phyloP scores from a whole-genome alignment of 768 basidiomycete genomes.

The Tulasnella sp. region DNA sequence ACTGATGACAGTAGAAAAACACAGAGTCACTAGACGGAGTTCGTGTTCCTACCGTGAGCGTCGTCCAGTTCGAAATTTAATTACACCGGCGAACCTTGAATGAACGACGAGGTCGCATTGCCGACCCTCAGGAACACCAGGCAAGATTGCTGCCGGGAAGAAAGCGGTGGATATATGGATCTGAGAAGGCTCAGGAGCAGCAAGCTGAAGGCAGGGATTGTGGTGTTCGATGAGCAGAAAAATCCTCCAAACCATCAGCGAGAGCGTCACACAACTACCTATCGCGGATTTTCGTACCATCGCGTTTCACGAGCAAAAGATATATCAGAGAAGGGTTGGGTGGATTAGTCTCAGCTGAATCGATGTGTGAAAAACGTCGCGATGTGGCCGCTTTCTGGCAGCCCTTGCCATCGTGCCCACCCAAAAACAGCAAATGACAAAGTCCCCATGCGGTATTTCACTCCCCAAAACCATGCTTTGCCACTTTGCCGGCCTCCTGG shows the following conservation, averaged over 20 bases:
- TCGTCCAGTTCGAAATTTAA: slow-evolving; percentile 14
- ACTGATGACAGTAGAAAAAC: slow-evolving; percentile 79
- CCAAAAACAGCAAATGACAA: background rate
- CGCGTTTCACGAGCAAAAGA: background rate
- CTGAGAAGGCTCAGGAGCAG: background rate
- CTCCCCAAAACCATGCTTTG: background rate
- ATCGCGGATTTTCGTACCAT: background rate
- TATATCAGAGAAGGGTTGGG: background rate
- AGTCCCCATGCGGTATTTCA: background rate
- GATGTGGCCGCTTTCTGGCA: background rate
- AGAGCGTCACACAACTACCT: background rate
- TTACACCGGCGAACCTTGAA: background rate
- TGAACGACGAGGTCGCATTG: slow-evolving; percentile 10
- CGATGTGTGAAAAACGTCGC: background rate
- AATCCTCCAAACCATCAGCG: background rate
- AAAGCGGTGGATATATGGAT: slow-evolving; percentile 24
- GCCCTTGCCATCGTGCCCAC: background rate
- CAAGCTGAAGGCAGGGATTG: background rate
- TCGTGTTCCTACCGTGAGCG: background rate
- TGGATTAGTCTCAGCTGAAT: background rate
- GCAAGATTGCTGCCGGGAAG: slow-evolving; percentile 8
- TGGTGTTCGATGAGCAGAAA: background rate
- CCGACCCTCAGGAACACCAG: background rate
- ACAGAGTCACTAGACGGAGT: slow-evolving; percentile 58
- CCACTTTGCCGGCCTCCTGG: background rate